Conservation (phyloP, 306 rosid species). For the Castanea mollissima region DNA sequence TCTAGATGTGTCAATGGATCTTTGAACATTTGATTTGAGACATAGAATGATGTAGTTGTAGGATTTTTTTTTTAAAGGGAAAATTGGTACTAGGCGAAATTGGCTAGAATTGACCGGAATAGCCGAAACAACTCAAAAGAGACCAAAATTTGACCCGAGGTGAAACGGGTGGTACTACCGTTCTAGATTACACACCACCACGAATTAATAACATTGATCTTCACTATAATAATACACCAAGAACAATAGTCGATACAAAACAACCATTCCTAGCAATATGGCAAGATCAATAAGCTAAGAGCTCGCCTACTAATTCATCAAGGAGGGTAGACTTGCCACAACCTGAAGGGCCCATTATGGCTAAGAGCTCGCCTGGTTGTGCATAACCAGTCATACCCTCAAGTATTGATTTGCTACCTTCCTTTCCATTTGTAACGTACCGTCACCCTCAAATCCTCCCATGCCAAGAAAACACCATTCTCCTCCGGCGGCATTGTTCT, state of each 20-base stretch:
- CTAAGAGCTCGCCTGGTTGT: neutral
- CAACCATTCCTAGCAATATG: constrained; percentile 54
- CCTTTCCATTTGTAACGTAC: neutral
- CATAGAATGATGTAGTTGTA: no score
- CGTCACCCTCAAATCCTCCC: constrained; percentile 12
- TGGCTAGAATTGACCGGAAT: no score
- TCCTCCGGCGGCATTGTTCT: neutral
- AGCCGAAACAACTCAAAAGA: no score
- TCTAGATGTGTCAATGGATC: no score
- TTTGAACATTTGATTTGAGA: no score
- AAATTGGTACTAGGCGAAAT: no score
- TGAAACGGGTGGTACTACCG: no score
- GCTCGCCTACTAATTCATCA: neutral
- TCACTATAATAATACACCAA: neutral
- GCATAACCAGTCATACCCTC: constrained; percentile 1
- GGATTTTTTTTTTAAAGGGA: no score
- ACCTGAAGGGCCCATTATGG: constrained; percentile 1
- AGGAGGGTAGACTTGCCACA: neutral
- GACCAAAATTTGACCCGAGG: accelerated
- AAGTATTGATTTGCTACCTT: neutral
- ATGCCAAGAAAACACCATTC: constrained; percentile 3
- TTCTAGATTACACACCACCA: no score
- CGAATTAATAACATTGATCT: no score
- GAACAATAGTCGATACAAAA: constrained; percentile 46
- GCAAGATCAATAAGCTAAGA: constrained; percentile 32